Evolutionary conservation across 2,329 filamentous ascomycete species (phyloP), one percentile per base, ranked within the genome.

Genomic region (Aspergillus candidus): DNA sequence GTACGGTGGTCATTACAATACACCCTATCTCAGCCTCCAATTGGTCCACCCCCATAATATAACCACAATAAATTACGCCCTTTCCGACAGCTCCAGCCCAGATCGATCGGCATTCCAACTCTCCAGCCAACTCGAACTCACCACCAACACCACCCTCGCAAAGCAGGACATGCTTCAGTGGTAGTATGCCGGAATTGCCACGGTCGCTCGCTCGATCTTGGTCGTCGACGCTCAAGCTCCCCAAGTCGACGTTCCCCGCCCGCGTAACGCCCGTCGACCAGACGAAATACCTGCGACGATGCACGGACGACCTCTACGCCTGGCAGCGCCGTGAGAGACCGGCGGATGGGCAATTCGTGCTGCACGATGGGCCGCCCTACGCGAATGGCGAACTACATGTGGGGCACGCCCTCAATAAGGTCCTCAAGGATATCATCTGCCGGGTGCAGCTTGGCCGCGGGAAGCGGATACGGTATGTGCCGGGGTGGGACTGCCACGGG

Each of bases 401-500:
- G 48, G 93, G 93, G 3, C 93, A 98, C 73, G 89, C 93, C 31
- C 73, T 98, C 61, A 98, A 98, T 69, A 98, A 98, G 71, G 84
- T 97, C 55, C 75, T 95, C 47, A 98, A 98, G 72, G 93, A 98
- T 68, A 86, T 97, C 59, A 87, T 94, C 49, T 76, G 89, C 55
- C 80, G 93, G 33, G 82, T 84, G 49, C 82, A 95, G 69, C 72
- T 97, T 48, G 81, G 86, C 48, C 78, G 84, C 60, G 93, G 88
- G 13, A 83, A 79, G 54, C 76, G 80, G 50, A 83, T 97, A 30
- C 75, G 82, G 32, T 98, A 94, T 60, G 75, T 89, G 12, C 93
- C 93, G 2, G 91, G 93, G 36, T 98, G 93, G 93, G 94, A 98
- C 64, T 98, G 93, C 54, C 93, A 98, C 72, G 93, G 93, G 0